Conservation (phyloP, 805 yeast genomes). For the Candida insectalens region DNA sequence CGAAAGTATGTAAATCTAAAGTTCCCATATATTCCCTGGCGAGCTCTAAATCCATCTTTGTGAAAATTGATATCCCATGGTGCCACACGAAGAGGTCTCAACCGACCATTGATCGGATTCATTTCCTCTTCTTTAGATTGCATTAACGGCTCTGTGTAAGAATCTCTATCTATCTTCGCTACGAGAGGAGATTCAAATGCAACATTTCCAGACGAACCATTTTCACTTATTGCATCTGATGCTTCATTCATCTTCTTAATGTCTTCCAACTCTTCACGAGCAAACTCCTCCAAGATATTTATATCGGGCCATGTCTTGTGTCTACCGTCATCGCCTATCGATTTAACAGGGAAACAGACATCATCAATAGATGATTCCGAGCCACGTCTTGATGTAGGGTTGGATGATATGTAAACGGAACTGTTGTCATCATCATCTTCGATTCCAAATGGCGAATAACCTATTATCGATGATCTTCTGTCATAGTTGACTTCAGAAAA, state of each 20-base stretch:
- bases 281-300: conserved; percentile 63
- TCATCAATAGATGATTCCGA: conserved; percentile 76
- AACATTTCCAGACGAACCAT: conserved; percentile 20
- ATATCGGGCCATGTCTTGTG: conserved; percentile 76
- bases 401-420: conserved; percentile 33
- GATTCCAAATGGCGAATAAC: not conserved
- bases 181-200: conserved; percentile 30
- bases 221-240: conserved; percentile 18
- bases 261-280: conserved; percentile 50
- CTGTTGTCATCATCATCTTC: conserved; percentile 9
- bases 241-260: conserved; percentile 16
- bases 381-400: conserved; percentile 53
- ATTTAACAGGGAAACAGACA: conserved; percentile 82
- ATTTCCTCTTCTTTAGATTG: conserved; percentile 40
- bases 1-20: conserved; percentile 87
- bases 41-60: conserved; percentile 8
- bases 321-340: conserved; percentile 24
- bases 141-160: conserved; percentile 14
- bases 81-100: conserved; percentile 64
- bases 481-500: conserved; percentile 1
- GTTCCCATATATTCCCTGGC: conserved; percentile 28
- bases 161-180: conserved; percentile 19
- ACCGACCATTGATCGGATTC: conserved; percentile 47
- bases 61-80: conserved; percentile 51
- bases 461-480: not conserved